Percentiles rank a stretch among this genome's conserved stretches.
These are phyloP conservation scores for Penicillium daleae DNA, from an alignment of 495 filamentous ascomycete species.

Conservation along the genomic window DNA sequence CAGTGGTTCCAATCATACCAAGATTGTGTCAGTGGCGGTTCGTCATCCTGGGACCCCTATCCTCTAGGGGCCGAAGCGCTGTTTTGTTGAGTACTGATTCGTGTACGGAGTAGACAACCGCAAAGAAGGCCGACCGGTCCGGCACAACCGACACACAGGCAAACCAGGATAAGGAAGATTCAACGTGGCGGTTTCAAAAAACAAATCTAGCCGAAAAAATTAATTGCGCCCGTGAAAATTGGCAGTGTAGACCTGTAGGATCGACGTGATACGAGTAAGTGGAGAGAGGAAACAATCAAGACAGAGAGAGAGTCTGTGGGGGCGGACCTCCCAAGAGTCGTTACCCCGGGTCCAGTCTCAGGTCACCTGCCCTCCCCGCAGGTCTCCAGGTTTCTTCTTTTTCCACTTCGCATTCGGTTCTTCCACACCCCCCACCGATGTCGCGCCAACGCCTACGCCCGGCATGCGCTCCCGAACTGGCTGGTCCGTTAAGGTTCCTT, in stretches of 20 bases:
- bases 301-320: not conserved
- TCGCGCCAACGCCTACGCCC: conserved; percentile 38
- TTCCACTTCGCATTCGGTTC: conserved; percentile 13
- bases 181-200: not conserved
- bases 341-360: conserved; percentile 6
- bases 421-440: conserved; percentile 29
- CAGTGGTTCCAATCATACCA: not conserved
- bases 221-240: not conserved
- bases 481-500: conserved; percentile 40
- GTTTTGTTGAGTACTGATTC: not conserved
- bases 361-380: conserved; percentile 36
- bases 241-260: not conserved
- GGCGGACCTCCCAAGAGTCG: not conserved
- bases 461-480: conserved; percentile 58
- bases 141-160: not conserved
- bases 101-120: not conserved
- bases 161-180: not conserved
- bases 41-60: not conserved
- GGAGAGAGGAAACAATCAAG: not conserved
- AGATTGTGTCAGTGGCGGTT: not conserved
- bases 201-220: not conserved
- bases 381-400: conserved; percentile 32
- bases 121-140: conserved; percentile 2
- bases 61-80: not conserved
- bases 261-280: not conserved